Evolutionary conservation across 2,329 filamentous ascomycete species (phyloP), one percentile per base, ranked within the genome.

Genomic region (Diaporthe aspalathi): DNA sequence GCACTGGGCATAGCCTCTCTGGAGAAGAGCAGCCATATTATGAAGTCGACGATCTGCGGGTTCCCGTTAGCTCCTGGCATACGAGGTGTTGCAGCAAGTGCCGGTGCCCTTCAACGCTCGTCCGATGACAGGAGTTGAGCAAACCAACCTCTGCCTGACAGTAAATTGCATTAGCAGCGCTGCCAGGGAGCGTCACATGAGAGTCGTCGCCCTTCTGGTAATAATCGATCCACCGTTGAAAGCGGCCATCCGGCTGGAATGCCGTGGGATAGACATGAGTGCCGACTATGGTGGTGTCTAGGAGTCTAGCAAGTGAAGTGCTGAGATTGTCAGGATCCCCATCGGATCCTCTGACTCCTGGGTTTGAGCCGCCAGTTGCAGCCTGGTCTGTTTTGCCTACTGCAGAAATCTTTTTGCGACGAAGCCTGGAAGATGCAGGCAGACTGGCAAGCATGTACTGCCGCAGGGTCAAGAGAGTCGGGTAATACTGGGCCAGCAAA

Each of bases 11-110:
- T 78, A 40, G 85, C 82, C 20, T 84, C 81, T 75, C 88, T 86
- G 16, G 88, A 89, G 80, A 97, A 97, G 2, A 97, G 84, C 12
- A 89, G 85, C 89, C 92, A 94, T 52, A 98, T 89, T 35, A 89
- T 88, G 79, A 93, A 94, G 77, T 95, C 92, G 53, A 95, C 86
- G 75, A 95, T 88, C 92, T 94, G 75, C 67, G n/a, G 24, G 53
- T 43, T 49, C 32, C 47, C 45, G 63, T 65, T 52, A 69, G 69
- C 35, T 40, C 16, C 24, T 68, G 65, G 50, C 29, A 47, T 29
- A 70, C 56, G 32, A 24, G 17, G 22, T 16, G 20, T 53, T 17
- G 69, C 32, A 40, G n/a, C 5, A 49, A 40, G 53, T 22, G 43
- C 8, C 35, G 12, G 17, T 65, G 40, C 40, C 53, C 29, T 27